Conservation (phyloP, 1,139 yeast species). For the Lodderomyces theae region DNA sequence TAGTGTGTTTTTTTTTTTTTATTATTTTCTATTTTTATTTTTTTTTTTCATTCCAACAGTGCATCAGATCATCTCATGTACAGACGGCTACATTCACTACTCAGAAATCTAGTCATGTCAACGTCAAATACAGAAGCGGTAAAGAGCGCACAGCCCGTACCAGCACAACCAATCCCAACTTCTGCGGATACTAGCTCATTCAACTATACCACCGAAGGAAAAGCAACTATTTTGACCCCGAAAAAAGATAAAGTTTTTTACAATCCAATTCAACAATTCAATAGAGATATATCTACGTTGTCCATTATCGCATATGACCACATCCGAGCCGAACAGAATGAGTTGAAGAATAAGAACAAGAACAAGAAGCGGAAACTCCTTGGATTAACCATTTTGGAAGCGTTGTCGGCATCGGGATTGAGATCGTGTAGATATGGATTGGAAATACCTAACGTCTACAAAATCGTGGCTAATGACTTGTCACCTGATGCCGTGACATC, state of each 20-base stretch:
- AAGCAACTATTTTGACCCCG: conserved; percentile 76
- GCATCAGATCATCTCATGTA: not conserved
- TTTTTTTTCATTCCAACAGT: not conserved
- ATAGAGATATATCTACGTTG: conserved; percentile 82
- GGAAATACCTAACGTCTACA: conserved; percentile 73
- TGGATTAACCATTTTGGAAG: conserved; percentile 68
- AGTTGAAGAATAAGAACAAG: conserved; percentile 12
- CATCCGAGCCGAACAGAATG: conserved; percentile 30
- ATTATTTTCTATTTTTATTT: too few species aligned
- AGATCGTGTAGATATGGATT: conserved; percentile 91
- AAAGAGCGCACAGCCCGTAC: not conserved
- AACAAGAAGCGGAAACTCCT: conserved; percentile 22
- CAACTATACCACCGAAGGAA: conserved; percentile 69
- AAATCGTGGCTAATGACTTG: conserved; percentile 85
- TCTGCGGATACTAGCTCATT: conserved; percentile 9
- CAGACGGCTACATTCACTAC: not conserved
- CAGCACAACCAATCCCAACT: not conserved
- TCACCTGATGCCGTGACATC: conserved; percentile 83
- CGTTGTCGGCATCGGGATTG: conserved; percentile 91
- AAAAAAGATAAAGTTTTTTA: conserved; percentile 82
- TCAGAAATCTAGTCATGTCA: not conserved
- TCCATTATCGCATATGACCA: conserved; percentile 86
- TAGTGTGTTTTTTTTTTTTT: too few species aligned
- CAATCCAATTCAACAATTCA: conserved; percentile 95
- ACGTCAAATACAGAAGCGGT: not conserved